Evolutionary conservation across 78 protist species (phyloP).

Genomic region (Trichosphaerium sp.): DNA sequence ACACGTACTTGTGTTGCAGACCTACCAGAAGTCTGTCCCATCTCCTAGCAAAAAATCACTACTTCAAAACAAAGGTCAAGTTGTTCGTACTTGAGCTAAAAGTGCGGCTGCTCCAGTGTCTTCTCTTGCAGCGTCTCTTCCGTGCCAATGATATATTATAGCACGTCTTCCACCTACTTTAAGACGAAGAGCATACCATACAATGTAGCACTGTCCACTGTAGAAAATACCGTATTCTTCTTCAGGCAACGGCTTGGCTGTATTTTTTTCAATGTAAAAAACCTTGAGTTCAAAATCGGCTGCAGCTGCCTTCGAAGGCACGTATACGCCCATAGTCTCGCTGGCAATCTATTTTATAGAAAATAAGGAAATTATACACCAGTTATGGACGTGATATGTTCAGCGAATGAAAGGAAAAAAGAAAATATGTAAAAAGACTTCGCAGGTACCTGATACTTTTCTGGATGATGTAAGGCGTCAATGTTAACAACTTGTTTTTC

Average conservation of each 20-base stretch:
- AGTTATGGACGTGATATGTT: conserved; percentile 3
- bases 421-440: no score
- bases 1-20: conserved; percentile 8
- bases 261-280: conserved; percentile 2
- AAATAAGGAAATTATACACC: neutral
- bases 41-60: no score
- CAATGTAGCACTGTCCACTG: conserved; percentile 6
- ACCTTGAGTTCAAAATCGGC: conserved; percentile 1
- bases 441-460: conserved; percentile 15
- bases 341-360: neutral
- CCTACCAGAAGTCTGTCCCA: neutral
- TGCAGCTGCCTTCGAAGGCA: no score
- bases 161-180: neutral
- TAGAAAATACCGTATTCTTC: conserved; percentile 10
- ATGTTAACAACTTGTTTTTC: no score
- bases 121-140: neutral
- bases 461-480: conserved; percentile 8
- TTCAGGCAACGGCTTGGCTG: neutral
- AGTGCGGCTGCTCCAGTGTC: conserved; percentile 8
- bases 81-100: conserved; percentile 11
- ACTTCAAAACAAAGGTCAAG: no score
- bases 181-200: neutral
- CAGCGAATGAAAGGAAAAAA: neutral
- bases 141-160: conserved; percentile 9
- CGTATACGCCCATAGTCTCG: no score